A percentile compares a stretch with the other conserved stretches of the same genome.
These are phyloP conservation scores for Rhypophila decipiens DNA, from an alignment of 495 filamentous ascomycete species.

Conservation along the genomic window DNA sequence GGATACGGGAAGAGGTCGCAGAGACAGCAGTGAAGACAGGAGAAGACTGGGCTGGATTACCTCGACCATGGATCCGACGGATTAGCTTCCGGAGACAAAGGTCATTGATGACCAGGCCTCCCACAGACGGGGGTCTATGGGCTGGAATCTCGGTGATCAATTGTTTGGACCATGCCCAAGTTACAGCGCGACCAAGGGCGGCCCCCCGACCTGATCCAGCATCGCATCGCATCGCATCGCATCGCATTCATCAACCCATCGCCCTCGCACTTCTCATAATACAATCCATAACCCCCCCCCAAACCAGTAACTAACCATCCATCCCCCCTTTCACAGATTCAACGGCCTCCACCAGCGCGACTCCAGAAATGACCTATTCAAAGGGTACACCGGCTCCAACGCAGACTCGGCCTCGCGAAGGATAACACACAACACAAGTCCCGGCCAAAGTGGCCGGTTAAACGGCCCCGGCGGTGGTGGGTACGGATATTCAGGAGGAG, in stretches of 20 bases:
- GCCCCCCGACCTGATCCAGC: no score
- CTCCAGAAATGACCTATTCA: conserved; percentile 83
- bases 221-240: no score
- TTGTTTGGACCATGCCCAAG: no score
- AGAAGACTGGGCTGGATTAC: no score
- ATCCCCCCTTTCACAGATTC: conserved; percentile 39
- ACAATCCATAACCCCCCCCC: not conserved
- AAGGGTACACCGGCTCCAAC: conserved; percentile 65
- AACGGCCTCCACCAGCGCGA: conserved; percentile 72
- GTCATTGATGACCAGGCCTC: no score
- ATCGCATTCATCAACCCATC: not conserved
- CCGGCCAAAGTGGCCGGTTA: conserved; percentile 42
- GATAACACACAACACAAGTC: conserved; percentile 41
- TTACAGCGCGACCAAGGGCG: no score
- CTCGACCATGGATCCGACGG: no score
- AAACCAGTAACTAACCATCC: conserved; percentile 1
- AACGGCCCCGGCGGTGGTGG: conserved; percentile 51
- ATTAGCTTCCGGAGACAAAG: no score
- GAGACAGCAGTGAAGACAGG: no score
- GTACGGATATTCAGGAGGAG: conserved; percentile 56
- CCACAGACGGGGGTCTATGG: no score
- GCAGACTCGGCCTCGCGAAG: conserved; percentile 40
- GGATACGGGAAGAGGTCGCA: no score
- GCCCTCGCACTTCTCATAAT: not conserved
- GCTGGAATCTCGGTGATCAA: no score